phyloP scores from a whole-genome alignment of 2,329 filamentous ascomycete genomes.

The Beauveria pseudobassiana region DNA sequence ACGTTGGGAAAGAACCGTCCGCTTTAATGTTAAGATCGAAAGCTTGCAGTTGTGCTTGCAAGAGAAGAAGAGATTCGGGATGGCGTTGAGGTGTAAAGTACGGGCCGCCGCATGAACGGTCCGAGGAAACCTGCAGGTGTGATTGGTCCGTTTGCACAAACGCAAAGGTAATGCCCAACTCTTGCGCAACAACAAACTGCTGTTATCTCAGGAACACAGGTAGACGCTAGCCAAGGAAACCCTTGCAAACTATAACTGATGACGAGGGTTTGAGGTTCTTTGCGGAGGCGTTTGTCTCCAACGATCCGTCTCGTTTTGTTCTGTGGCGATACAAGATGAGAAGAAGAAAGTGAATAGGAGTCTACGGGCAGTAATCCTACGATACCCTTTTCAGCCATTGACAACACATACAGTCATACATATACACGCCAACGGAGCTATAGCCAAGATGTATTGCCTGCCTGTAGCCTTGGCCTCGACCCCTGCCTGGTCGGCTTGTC shows the following conservation, averaged over 20 bases:
- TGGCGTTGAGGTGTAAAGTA: not conserved
- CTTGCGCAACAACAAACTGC: not conserved
- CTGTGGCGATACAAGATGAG: not conserved
- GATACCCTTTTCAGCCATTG: not conserved
- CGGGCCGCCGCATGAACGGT: not conserved
- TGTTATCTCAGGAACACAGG: not conserved
- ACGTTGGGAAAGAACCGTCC: too few species aligned
- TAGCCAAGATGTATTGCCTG: conserved; percentile 6
- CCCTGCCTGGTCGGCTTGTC: not conserved
- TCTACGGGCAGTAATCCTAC: not conserved
- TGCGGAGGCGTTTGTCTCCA: not conserved
- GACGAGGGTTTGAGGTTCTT: not conserved
- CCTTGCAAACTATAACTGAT: not conserved
- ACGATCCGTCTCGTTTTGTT: not conserved
- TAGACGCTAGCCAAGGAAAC: not conserved
- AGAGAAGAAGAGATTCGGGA: not conserved
- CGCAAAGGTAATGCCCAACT: not conserved
- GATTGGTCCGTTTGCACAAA: not conserved
- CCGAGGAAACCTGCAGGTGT: not conserved
- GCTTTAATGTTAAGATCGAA: not conserved
- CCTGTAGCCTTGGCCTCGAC: not conserved
- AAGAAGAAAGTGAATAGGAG: not conserved
- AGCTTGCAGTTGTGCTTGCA: not conserved
- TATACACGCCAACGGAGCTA: not conserved
- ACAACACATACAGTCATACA: not conserved